Evolutionary conservation across 495 filamentous ascomycete species (phyloP), one percentile per base, ranked within the genome.

Genomic region (Platismatia glauca): DNA sequence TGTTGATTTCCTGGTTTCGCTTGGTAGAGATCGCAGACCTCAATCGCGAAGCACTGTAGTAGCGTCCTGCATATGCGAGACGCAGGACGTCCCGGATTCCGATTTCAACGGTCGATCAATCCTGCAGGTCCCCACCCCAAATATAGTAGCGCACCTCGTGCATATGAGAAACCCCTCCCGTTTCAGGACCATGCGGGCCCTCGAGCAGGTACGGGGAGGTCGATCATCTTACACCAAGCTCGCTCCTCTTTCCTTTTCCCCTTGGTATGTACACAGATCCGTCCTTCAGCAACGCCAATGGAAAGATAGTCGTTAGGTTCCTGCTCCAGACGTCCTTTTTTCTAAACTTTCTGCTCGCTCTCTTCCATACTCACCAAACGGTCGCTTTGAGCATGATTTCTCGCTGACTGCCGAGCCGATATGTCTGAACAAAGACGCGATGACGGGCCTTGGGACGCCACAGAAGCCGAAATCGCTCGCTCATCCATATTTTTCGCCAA

Each of bases 141-240:
- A 53, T 33, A 53, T 53, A 53, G 50, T 53, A 53, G 50, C 46
- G 46, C 46, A 50, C 46, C 13, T 53, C 15, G 50, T 20, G 29
- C 29, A 53, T 52, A 52, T 15, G 3, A 22, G 27, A n/a, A 33
- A 34, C 29, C 3, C 16, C 50, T 53, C 29, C 27, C 7, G 50
- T 53, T 33, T 33, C 29, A 53, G 31, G 29, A 53, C 29, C 13
- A 53, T 53, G 50, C 50, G 15, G 29, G 15, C 16, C 16, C 13
- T 53, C 29, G 29, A 16, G 29, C 16, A 29, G 50, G 27, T 53
- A 53, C 50, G 50, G 50, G 12, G 50, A 33, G 29, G 50, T 20
- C 50, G 50, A 34, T 52, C 48, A 27, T 52, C 13, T 16, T 29
- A 5, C 27, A 24, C 1, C 48, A 29, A 31, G 9, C 48, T 52